Evolutionary conservation across 192 early-diverging fungal species (phyloP).

Genomic region (Gamsiella multidivaricata): DNA sequence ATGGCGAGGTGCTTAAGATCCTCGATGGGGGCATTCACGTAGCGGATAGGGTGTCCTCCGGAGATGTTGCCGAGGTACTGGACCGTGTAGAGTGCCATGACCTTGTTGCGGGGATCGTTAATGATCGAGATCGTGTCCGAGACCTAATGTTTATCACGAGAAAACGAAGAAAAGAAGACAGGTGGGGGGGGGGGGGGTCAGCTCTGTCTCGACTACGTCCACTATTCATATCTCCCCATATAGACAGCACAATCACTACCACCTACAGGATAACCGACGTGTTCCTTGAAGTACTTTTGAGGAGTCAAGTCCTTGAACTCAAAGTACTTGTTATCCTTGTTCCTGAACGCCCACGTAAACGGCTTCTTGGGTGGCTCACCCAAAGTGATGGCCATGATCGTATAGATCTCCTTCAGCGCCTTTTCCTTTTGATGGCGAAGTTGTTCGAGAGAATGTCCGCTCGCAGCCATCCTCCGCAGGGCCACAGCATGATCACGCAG

Average conservation of each 20-base stretch:
- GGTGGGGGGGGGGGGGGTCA: too few relatives aligned
- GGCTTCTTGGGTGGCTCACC: conserved; percentile 74
- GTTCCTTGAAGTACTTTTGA: conserved; percentile 68
- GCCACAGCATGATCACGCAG: conserved; percentile 75
- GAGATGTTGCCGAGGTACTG: conserved; percentile 78
- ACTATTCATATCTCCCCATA: too few relatives aligned
- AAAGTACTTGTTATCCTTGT: conserved; percentile 78
- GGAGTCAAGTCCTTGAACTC: conserved; percentile 68
- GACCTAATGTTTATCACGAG: conserved; percentile 54
- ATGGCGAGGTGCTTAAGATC: conserved; percentile 71
- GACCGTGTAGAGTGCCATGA: conserved; percentile 73
- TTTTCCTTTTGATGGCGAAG: conserved; percentile 66
- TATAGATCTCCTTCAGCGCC: conserved; percentile 75
- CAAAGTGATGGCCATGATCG: conserved; percentile 75
- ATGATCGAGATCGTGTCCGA: conserved; percentile 72
- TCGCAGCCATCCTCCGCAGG: conserved; percentile 62
- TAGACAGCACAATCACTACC: background rate
- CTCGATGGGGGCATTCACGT: conserved; percentile 70
- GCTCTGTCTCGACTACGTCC: too few relatives aligned
- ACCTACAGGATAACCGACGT: conserved; percentile 68
- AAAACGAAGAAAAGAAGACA: too few relatives aligned
- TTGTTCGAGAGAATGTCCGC: conserved; percentile 52
- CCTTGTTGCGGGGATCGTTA: conserved; percentile 79
- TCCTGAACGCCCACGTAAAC: conserved; percentile 74
- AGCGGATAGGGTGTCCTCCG: conserved; percentile 72